Evolutionary conservation across 306 rosid genomes (phyloP), one percentile per base, ranked within the genome.

Genomic region (Cyclanthera cordifolia): DNA sequence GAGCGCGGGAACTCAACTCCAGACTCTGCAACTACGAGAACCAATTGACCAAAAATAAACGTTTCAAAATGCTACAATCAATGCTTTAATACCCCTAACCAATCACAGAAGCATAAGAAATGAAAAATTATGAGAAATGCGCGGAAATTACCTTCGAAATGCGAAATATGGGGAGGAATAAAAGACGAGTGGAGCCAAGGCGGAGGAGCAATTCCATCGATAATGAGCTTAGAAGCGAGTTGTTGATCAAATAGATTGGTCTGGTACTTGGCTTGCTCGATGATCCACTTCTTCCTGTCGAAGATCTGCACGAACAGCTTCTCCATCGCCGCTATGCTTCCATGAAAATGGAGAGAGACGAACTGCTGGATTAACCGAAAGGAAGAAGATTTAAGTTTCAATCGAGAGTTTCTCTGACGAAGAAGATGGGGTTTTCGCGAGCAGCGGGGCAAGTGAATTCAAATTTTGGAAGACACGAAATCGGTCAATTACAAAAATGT

Each of bases 161-260:
- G 79, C 5, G 82, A 83, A 71, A 79, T 11, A 19, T 63, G 74
- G 37, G 83, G 45, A 54, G 73, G 80, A 74, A 59, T 76, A 28
- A 72, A 27, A 61, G 84, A 47, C 64, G 73, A 73, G 74, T 74
- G 55, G 9, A 94, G 85, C 95, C 96, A 94, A 1, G 86, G 81
- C 8, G 97, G 96, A 78, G 96, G 99, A 51, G 34, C 49, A 24
- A 90, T 81, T 77, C 97, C 99, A 49, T 82, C 83, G 71, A 94
- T 79, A 9, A 88, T 73, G 87, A 88, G 88, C 84, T 90, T 85
- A 53, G 95, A 79, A 7, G 79, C 82, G 58, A 88, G 88, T 73
- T 85, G 87, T 1, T 85, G 84, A 71, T 90, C 97, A 79, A 88
- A 90, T 28, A 82, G 86, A 83, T 47, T 58, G 70, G 78, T 56